A percentile compares a stretch with the other conserved stretches of the same genome.
phyloP scores from a whole-genome alignment of 306 rosid genomes.

The Citrullus mucosospermus region DNA sequence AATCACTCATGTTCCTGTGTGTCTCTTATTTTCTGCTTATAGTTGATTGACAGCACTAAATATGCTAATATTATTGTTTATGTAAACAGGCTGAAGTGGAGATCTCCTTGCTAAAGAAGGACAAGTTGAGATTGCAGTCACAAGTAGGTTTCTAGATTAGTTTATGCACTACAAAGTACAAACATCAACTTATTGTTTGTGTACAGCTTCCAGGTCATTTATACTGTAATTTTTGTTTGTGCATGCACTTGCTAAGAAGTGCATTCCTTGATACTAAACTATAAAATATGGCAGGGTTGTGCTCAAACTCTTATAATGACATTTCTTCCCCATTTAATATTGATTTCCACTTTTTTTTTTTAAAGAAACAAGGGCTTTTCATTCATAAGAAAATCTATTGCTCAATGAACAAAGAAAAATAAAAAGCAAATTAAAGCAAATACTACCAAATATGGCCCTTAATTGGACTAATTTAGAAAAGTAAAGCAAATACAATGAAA shows the following conservation, averaged over 20 bases:
- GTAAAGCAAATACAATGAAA: no score
- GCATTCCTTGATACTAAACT: not conserved
- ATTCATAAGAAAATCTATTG: no score
- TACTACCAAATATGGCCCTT: no score
- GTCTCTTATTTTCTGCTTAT: not conserved
- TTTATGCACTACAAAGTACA: not conserved
- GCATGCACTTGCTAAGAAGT: not conserved
- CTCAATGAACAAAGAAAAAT: no score
- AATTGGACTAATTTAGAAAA: no score
- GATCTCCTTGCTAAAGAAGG: conserved; percentile 70
- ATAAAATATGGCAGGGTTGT: not conserved
- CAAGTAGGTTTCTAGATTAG: conserved; percentile 33
- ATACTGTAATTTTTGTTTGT: not conserved
- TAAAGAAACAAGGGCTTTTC: no score
- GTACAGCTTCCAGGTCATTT: not conserved
- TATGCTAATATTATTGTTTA: not conserved
- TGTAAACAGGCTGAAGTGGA: conserved; percentile 80
- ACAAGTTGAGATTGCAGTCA: conserved; percentile 72
- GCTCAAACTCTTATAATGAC: no score
- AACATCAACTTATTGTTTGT: not conserved
- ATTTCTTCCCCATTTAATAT: no score
- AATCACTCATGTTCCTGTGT: not conserved
- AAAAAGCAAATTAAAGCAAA: no score
- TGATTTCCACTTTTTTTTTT: no score
- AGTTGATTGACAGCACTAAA: not conserved